A percentile compares a stretch with the other conserved stretches of the same genome.
phyloP scores from a whole-genome alignment of 805 yeast genomes.

The Wickerhamomyces bovis region DNA sequence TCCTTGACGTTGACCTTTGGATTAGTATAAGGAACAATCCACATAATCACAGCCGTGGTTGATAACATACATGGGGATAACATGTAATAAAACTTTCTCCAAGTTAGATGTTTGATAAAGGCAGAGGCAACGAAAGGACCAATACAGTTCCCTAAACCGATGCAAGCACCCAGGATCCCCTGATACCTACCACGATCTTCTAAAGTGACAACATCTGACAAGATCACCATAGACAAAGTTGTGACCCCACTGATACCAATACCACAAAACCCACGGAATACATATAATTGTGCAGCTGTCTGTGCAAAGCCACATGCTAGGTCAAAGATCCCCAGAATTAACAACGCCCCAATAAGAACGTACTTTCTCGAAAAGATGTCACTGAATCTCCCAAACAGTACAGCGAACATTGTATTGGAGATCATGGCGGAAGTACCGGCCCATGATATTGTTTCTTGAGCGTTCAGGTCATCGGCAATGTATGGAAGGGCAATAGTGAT shows the following conservation, averaged over 20 bases:
- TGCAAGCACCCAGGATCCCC: conserved; percentile 45
- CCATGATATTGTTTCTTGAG: conserved; percentile 48
- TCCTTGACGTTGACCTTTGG: conserved; percentile 9
- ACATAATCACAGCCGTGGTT: conserved; percentile 1
- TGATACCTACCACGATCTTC: conserved; percentile 51
- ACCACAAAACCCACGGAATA: conserved; percentile 51
- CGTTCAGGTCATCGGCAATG: conserved; percentile 43
- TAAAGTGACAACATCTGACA: conserved; percentile 48
- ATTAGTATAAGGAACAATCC: conserved; percentile 27
- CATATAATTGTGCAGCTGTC: conserved; percentile 41
- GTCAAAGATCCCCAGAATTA: conserved; percentile 37
- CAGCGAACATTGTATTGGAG: conserved; percentile 46
- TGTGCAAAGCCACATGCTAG: conserved; percentile 47
- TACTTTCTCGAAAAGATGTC: conserved; percentile 50
- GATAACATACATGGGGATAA: conserved; percentile 27
- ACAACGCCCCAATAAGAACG: conserved; percentile 34
- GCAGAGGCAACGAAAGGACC: conserved; percentile 40
- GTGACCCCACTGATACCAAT: conserved; percentile 51
- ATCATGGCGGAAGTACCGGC: conserved; percentile 50
- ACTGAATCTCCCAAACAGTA: conserved; percentile 45
- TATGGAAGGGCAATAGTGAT: conserved; percentile 23
- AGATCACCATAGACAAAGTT: conserved; percentile 44
- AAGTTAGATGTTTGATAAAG: conserved; percentile 26
- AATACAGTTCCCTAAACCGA: conserved; percentile 42
- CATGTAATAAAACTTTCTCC: conserved; percentile 37